Conservation (phyloP, 1,284 basidiomycete species). For the Puccinia triticina region DNA sequence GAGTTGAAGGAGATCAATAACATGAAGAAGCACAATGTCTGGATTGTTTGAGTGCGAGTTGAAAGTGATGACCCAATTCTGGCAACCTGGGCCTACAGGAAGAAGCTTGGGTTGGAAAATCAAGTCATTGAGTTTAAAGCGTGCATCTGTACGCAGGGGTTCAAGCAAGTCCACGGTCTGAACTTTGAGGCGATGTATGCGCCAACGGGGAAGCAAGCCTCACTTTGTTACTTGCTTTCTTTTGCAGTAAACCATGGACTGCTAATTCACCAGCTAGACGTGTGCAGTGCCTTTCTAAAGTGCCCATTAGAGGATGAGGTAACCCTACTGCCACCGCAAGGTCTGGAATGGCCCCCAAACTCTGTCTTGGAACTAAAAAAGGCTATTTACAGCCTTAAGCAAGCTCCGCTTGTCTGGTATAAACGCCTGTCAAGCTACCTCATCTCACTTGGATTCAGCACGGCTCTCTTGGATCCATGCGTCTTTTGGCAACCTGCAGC, state of each 20-base stretch:
- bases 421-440: background rate
- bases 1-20: no score
- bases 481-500: background rate
- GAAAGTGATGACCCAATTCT: no score
- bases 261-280: conserved; percentile 48
- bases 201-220: conserved; percentile 32
- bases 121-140: conserved; percentile 46
- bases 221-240: conserved; percentile 41
- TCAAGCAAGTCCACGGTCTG: conserved; percentile 41
- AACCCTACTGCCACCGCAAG: background rate
- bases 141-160: conserved; percentile 52
- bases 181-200: conserved; percentile 51
- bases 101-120: conserved; percentile 1
- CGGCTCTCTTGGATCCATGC: background rate
- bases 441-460: background rate
- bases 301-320: conserved; percentile 20
- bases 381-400: no score
- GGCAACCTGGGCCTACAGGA: no score
- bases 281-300: no score
- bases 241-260: conserved; percentile 33
- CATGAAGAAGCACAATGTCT: background rate
- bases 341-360: background rate
- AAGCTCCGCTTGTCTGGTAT: background rate
- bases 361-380: background rate
- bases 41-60: background rate